phyloP scores from a whole-genome alignment of 164 flowering plant species.

The Stephania yunnanensis region DNA sequence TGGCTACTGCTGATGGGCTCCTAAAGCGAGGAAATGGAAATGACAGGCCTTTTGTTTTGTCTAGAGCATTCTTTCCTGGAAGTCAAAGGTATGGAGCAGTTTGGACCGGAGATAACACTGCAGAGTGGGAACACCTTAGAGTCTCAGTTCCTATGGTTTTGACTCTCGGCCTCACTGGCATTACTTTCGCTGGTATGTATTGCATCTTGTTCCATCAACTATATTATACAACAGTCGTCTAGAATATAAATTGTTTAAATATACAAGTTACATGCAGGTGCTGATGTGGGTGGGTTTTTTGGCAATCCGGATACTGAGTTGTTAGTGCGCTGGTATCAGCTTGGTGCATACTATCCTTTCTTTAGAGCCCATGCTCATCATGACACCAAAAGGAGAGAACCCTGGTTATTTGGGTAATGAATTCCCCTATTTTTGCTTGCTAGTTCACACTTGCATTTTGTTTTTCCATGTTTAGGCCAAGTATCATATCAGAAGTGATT shows the following conservation, averaged over 20 bases:
- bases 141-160: slow-evolving; percentile 95
- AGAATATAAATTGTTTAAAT: background rate
- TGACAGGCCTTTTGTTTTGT: slow-evolving; percentile 94
- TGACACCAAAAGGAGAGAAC: slow-evolving; percentile 94
- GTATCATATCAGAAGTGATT: too few relatives aligned
- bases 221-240: background rate
- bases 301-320: slow-evolving; percentile 93
- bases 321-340: slow-evolving; percentile 95
- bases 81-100: slow-evolving; percentile 89
- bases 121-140: slow-evolving; percentile 95
- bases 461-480: background rate
- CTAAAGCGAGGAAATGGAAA: slow-evolving; percentile 76
- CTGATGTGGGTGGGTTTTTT: slow-evolving; percentile 99
- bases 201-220: background rate
- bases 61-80: slow-evolving; percentile 94
- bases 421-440: slow-evolving; percentile 1
- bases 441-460: background rate
- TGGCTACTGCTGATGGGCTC: slow-evolving; percentile 89
- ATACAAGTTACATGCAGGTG: slow-evolving; percentile 46
- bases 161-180: slow-evolving; percentile 87
- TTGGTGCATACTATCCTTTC: slow-evolving; percentile 96
- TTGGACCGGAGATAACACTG: slow-evolving; percentile 98
- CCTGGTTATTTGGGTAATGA: slow-evolving; percentile 93
- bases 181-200: slow-evolving; percentile 74
- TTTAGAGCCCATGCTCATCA: slow-evolving; percentile 98